Percentiles rank a stretch among this genome's conserved stretches.
phyloP scores from a whole-genome alignment of 2,329 filamentous ascomycete genomes.

The Plectosphaerella sp. region DNA sequence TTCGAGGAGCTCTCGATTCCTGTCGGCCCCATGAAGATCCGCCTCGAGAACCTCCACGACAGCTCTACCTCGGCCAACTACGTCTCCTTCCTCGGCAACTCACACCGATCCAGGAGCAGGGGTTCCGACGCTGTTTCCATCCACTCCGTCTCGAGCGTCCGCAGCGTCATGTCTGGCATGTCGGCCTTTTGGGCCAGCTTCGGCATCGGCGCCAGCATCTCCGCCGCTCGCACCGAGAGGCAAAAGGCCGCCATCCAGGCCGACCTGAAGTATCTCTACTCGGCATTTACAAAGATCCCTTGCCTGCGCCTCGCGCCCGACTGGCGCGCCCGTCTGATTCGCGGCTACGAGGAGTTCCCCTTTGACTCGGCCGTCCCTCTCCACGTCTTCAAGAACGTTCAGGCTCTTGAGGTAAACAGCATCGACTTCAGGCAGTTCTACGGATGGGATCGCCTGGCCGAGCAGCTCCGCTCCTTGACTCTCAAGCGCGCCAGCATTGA shows the following conservation, averaged over 20 bases:
- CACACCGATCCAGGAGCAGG: slow-evolving; percentile 73
- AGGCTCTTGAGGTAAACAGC: slow-evolving; percentile 88
- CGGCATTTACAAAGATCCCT: slow-evolving; percentile 96
- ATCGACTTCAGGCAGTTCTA: slow-evolving; percentile 97
- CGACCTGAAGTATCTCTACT: slow-evolving; percentile 94
- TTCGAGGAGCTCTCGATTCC: slow-evolving; percentile 90
- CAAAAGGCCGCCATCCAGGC: slow-evolving; percentile 81
- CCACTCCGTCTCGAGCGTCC: slow-evolving; percentile 91
- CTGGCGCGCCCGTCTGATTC: slow-evolving; percentile 83
- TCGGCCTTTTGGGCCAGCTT: slow-evolving; percentile 88
- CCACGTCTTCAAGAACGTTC: slow-evolving; percentile 96
- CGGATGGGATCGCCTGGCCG: slow-evolving; percentile 91
- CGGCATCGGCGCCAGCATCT: slow-evolving; percentile 74
- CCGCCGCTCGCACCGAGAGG: slow-evolving; percentile 78
- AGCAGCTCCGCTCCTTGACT: slow-evolving; percentile 85
- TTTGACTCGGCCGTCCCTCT: slow-evolving; percentile 96
- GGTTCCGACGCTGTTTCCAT: slow-evolving; percentile 85
- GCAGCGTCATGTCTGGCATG: slow-evolving; percentile 97
- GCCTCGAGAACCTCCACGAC: slow-evolving; percentile 89
- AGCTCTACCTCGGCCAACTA: slow-evolving; percentile 85
- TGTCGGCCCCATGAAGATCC: slow-evolving; percentile 93
- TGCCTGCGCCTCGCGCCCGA: slow-evolving; percentile 88
- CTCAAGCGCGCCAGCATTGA: slow-evolving; percentile 85
- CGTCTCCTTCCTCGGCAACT: slow-evolving; percentile 87
- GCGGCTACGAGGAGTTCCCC: slow-evolving; percentile 94